A percentile compares a stretch with the other conserved stretches of the same genome.
phyloP scores from a whole-genome alignment of 1,139 yeast species.

The Wickerhamomyces sp. region DNA sequence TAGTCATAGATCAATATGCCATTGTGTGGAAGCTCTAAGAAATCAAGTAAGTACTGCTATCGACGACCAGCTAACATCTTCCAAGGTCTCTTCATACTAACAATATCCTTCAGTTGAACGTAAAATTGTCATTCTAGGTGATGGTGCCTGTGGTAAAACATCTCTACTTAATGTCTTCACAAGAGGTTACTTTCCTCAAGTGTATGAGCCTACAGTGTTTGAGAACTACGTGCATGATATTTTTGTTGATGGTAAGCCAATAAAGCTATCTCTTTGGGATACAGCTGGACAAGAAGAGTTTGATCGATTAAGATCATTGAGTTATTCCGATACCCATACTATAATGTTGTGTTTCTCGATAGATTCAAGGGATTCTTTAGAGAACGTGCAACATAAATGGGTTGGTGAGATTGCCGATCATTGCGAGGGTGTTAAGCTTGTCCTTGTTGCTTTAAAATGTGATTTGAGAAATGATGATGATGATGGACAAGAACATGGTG shows the following conservation, averaged over 20 bases:
- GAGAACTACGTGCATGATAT: constrained; percentile 95
- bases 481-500: no score
- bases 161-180: constrained; percentile 83
- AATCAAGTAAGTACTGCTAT: constrained; percentile 44
- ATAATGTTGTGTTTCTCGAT: constrained; percentile 88
- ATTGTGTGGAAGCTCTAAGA: constrained; percentile 63
- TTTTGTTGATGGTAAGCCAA: constrained; percentile 90
- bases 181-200: constrained; percentile 94
- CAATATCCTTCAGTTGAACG: constrained; percentile 41
- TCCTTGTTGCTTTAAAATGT: constrained; percentile 86
- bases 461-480: constrained; percentile 72
- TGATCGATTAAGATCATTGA: constrained; percentile 88
- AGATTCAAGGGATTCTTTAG: constrained; percentile 88
- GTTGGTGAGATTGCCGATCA: constrained; percentile 88
- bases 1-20: constrained; percentile 41
- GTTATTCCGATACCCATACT: constrained; percentile 91
- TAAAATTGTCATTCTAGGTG: constrained; percentile 81
- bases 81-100: constrained; percentile 42
- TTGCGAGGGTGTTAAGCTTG: constrained; percentile 93
- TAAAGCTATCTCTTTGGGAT: constrained; percentile 95
- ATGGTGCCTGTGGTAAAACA: constrained; percentile 85
- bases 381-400: constrained; percentile 94
- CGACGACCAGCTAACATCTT: constrained; percentile 94
- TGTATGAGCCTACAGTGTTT: constrained; percentile 92
- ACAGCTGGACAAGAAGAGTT: constrained; percentile 98